Percentiles rank a stretch among this genome's conserved stretches.
Evolutionary conservation across 768 basidiomycete species (phyloP).

Genomic region (Hygrocybe coccinea): DNA sequence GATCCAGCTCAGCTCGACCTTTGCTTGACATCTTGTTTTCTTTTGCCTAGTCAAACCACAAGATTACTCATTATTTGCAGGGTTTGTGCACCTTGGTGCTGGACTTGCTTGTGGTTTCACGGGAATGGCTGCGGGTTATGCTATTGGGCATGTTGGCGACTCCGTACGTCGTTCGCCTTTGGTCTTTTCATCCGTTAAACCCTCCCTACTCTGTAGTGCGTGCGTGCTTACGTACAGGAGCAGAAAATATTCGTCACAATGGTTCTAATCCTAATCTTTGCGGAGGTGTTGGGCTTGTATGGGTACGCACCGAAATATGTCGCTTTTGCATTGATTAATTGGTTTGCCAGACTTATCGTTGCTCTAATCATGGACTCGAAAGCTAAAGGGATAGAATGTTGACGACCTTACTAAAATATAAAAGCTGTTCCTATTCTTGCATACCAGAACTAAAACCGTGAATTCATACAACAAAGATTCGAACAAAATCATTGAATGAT

Average conservation of each 20-base stretch:
- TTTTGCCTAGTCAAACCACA: constrained; percentile 49
- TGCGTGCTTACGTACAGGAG: constrained; percentile 87
- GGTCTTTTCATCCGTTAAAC: constrained; percentile 5
- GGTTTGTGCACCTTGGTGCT: constrained; percentile 89
- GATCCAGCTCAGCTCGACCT: not conserved
- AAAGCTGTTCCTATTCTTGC: too few species aligned
- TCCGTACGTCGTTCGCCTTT: constrained; percentile 51
- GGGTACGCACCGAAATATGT: constrained; percentile 46
- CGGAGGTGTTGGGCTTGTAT: constrained; percentile 86
- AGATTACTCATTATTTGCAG: constrained; percentile 78
- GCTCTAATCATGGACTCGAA: constrained; percentile 88
- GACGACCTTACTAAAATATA: constrained; percentile 20
- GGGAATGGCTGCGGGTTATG: constrained; percentile 89
- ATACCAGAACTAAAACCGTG: too few species aligned
- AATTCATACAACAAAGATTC: not conserved
- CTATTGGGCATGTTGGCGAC: constrained; percentile 92
- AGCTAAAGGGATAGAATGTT: constrained; percentile 43
- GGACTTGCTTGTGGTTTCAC: constrained; percentile 89
- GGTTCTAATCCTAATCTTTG: constrained; percentile 94
- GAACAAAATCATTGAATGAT: not conserved
- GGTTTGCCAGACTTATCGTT: constrained; percentile 60
- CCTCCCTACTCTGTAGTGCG: constrained; percentile 50
- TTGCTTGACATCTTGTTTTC: constrained; percentile 4
- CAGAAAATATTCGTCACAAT: constrained; percentile 89
- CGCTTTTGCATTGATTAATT: not conserved